A percentile compares a stretch with the other conserved stretches of the same genome.
These are phyloP conservation scores for Nakazawaea populi DNA, from an alignment of 805 yeast species.

Conservation along the genomic window DNA sequence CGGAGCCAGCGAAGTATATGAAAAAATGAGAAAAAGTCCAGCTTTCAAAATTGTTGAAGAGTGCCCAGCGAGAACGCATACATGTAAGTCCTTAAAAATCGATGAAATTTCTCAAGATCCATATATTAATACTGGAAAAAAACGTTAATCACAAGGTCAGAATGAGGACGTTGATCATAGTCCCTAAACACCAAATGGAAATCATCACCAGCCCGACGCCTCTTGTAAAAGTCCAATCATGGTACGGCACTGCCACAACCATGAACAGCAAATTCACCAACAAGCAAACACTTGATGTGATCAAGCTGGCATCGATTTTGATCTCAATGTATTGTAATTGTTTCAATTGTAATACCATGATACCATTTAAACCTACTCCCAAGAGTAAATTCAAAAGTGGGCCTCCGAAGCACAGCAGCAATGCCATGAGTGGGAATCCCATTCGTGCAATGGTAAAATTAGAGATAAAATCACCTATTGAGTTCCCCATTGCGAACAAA, in stretches of 20 bases:
- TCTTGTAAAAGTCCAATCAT: constrained; percentile 35
- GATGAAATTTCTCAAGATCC: too few relatives aligned
- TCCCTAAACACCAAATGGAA: constrained; percentile 34
- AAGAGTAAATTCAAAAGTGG: constrained; percentile 74
- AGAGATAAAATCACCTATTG: constrained; percentile 84
- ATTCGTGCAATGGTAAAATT: constrained; percentile 72
- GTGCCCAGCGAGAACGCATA: too few relatives aligned
- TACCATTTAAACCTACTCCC: constrained; percentile 76
- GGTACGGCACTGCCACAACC: constrained; percentile 31
- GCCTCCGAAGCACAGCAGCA: constrained; percentile 95
- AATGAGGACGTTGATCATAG: constrained; percentile 20
- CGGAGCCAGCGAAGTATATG: too few relatives aligned
- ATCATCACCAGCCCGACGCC: constrained; percentile 33
- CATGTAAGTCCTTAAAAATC: too few relatives aligned
- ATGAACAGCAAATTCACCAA: constrained; percentile 31
- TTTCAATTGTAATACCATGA: constrained; percentile 31
- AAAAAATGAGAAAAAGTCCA: too few relatives aligned
- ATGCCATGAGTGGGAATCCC: constrained; percentile 85
- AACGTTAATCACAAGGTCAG: not conserved
- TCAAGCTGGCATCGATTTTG: constrained; percentile 30
- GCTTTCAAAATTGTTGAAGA: too few relatives aligned
- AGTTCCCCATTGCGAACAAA: constrained; percentile 87
- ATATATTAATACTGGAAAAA: too few relatives aligned
- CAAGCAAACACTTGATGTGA: constrained; percentile 36
- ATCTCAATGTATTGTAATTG: constrained; percentile 17